Conservation (phyloP, 2,329 filamentous ascomycete genomes). For the Curvularia verruculosa region DNA sequence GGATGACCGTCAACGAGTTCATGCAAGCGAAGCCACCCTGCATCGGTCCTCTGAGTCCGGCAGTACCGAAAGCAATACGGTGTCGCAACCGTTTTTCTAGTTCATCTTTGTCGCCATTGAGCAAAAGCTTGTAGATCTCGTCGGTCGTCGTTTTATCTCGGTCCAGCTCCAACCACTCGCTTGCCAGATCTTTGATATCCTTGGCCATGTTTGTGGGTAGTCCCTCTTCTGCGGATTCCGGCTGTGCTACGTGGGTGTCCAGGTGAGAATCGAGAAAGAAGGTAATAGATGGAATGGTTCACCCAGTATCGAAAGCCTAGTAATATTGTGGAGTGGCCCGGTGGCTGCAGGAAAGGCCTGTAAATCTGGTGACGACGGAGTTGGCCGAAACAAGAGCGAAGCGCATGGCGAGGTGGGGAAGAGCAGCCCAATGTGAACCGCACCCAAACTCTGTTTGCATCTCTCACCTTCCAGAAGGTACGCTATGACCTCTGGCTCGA, state of each 20-base stretch:
- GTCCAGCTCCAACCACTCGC: slow-evolving; percentile 66
- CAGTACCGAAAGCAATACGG: slow-evolving; percentile 67
- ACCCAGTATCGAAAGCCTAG: neutral
- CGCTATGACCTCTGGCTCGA: neutral
- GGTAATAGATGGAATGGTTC: neutral
- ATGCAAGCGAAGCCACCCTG: slow-evolving; percentile 68
- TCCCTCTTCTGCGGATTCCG: neutral
- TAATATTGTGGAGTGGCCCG: slow-evolving; percentile 9
- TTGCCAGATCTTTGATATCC: slow-evolving; percentile 53
- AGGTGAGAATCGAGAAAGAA: neutral
- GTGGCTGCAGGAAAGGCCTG: slow-evolving; percentile 23
- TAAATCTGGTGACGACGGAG: slow-evolving; percentile 38
- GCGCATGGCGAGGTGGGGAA: slow-evolving; percentile 9
- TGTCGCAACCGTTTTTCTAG: slow-evolving; percentile 60
- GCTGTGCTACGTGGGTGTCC: neutral
- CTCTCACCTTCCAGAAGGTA: neutral
- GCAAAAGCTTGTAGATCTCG: slow-evolving; percentile 61
- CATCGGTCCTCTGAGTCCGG: slow-evolving; percentile 68
- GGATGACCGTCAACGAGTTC: slow-evolving; percentile 65
- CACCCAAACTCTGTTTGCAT: neutral
- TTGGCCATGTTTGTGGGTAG: slow-evolving; percentile 32
- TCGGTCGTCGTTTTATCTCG: slow-evolving; percentile 59
- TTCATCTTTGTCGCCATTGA: slow-evolving; percentile 53
- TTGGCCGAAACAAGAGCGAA: slow-evolving; percentile 25
- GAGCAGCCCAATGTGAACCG: slow-evolving; percentile 14